Evolutionary conservation across 176 grass and related monocot genomes (phyloP).

Genomic region (Cenchrus purpureus): DNA sequence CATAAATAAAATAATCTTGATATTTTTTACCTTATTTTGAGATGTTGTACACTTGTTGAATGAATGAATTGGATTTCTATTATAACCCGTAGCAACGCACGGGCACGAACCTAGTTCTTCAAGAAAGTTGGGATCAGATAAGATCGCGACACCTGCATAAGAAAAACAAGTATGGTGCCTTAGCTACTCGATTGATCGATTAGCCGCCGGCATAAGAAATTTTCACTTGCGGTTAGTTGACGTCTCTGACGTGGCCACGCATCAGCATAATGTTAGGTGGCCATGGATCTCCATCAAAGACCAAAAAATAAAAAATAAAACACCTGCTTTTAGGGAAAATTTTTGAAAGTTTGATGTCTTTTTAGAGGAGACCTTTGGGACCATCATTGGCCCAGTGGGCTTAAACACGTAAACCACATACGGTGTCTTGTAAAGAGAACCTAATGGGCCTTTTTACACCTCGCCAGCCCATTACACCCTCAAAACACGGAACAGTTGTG

Average conservation of each 20-base stretch:
- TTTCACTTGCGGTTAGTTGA: background rate
- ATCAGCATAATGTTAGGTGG: background rate
- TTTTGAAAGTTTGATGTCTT: background rate
- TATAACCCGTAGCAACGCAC: too few species aligned
- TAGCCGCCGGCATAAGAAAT: background rate
- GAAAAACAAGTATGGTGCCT: background rate
- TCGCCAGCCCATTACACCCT: background rate
- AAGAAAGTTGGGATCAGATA: background rate
- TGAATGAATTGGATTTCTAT: too few species aligned
- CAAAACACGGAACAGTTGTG: too few species aligned
- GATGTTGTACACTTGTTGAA: too few species aligned
- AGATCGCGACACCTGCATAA: background rate
- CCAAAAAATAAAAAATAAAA: too few species aligned
- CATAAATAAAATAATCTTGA: too few species aligned
- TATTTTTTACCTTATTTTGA: too few species aligned
- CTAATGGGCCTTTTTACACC: background rate
- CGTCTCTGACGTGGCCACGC: background rate
- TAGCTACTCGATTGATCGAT: background rate
- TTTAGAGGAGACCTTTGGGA: background rate
- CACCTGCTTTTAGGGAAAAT: too few species aligned
- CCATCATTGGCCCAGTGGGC: background rate
- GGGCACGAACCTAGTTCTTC: background rate
- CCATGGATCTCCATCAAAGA: background rate
- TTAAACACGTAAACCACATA: background rate
- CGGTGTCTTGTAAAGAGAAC: too few species aligned